Percentiles rank a stretch among this genome's conserved stretches.
These are phyloP conservation scores for Metrosideros polymorpha DNA, from an alignment of 441 rosid genomes.

Conservation along the genomic window DNA sequence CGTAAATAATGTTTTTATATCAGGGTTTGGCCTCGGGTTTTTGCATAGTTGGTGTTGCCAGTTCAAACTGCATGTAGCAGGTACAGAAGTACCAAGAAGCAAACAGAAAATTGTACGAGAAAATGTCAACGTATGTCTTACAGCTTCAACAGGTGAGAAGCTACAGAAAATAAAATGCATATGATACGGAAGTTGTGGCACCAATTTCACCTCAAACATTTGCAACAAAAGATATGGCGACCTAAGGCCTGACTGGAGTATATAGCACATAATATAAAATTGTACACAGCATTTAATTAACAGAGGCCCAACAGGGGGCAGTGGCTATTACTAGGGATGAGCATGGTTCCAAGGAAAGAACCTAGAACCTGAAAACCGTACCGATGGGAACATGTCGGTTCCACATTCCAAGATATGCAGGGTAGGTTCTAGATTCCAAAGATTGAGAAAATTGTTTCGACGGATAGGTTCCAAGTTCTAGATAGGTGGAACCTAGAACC, in stretches of 20 bases:
- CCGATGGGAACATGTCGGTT: too few species aligned
- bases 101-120: neutral
- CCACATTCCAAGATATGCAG: too few species aligned
- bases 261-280: neutral
- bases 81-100: neutral
- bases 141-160: neutral
- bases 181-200: too few species aligned
- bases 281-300: neutral
- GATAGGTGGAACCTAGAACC: too few species aligned
- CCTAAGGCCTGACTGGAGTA: neutral
- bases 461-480: too few species aligned
- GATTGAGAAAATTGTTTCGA: too few species aligned
- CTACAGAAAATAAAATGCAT: neutral
- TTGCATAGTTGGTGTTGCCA: constrained; percentile 39
- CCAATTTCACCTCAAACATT: neutral
- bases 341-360: too few species aligned
- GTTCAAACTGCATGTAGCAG: constrained; percentile 20
- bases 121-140: neutral
- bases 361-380: too few species aligned
- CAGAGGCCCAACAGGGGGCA: too few species aligned
- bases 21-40: constrained; percentile 32
- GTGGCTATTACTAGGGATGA: too few species aligned
- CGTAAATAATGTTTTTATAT: constrained; percentile 26
- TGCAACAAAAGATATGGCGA: neutral
- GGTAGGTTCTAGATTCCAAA: too few species aligned